phyloP scores from a whole-genome alignment of 2,329 filamentous ascomycete species.

The Penicillium griseofulvum region DNA sequence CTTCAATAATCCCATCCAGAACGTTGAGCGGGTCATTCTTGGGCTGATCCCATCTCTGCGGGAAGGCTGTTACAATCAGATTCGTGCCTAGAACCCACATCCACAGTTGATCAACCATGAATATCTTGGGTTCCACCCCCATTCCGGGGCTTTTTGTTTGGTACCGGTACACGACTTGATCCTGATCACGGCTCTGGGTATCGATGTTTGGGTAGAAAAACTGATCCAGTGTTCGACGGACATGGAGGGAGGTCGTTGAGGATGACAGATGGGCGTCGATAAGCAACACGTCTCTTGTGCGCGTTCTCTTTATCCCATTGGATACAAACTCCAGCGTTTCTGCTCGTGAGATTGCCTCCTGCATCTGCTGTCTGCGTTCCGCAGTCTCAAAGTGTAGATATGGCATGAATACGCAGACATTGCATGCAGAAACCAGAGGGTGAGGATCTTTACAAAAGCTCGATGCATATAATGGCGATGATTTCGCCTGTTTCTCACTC shows the following conservation, averaged over 20 bases:
- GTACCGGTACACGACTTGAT: constrained; percentile 65
- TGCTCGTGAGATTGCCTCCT: constrained; percentile 49
- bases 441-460: constrained; percentile 37
- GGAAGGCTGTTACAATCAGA: constrained; percentile 52
- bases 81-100: constrained; percentile 61
- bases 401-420: constrained; percentile 55
- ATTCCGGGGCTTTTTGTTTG: constrained; percentile 42
- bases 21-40: constrained; percentile 63
- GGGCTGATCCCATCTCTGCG: constrained; percentile 50
- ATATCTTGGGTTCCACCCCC: constrained; percentile 54
- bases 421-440: constrained; percentile 18
- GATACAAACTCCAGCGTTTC: constrained; percentile 25
- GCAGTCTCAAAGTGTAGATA: constrained; percentile 65
- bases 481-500: constrained; percentile 24
- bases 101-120: constrained; percentile 70
- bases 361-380: constrained; percentile 55
- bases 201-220: constrained; percentile 63
- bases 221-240: constrained; percentile 63
- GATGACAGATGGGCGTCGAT: constrained; percentile 38
- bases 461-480: constrained; percentile 30
- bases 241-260: constrained; percentile 47
- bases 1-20: constrained; percentile 59
- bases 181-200: constrained; percentile 58
- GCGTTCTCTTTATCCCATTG: constrained; percentile 29
- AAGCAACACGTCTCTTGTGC: constrained; percentile 35